Conservation (phyloP, 78 protist species). For the Dictyostelium brefeldianum region DNA sequence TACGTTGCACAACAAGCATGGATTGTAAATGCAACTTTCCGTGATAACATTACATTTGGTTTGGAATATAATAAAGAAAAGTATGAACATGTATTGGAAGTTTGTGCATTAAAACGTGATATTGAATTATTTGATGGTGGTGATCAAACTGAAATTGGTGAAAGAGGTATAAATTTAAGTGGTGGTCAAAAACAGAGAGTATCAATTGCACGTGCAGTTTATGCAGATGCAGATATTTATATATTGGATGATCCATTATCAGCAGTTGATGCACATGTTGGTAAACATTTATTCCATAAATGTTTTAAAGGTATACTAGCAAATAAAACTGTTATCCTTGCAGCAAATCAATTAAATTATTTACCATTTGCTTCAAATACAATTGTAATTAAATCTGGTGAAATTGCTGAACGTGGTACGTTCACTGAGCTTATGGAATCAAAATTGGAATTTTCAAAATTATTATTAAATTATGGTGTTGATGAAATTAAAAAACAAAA, state of each 20-base stretch:
- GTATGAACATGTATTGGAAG: conserved; percentile 72
- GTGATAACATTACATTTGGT: conserved; percentile 95
- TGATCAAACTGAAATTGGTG: conserved; percentile 96
- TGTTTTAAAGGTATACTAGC: conserved; percentile 54
- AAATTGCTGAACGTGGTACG: conserved; percentile 76
- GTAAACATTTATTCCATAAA: conserved; percentile 84
- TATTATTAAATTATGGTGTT: conserved; percentile 35
- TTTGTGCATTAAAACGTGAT: conserved; percentile 91
- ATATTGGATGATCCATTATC: conserved; percentile 95
- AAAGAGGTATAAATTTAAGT: conserved; percentile 92
- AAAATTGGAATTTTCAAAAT: conserved; percentile 17
- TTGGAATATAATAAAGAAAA: conserved; percentile 51
- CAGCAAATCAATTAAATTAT: conserved; percentile 86
- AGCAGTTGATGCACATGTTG: conserved; percentile 96
- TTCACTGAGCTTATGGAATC: conserved; percentile 6
- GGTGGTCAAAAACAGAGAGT: conserved; percentile 99
- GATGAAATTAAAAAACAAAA: neutral
- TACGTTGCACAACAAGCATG: conserved; percentile 96
- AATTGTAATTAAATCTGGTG: conserved; percentile 82
- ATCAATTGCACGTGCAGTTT: conserved; percentile 93
- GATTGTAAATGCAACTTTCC: conserved; percentile 91
- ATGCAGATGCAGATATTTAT: conserved; percentile 88
- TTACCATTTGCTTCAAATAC: conserved; percentile 34
- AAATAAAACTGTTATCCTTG: conserved; percentile 87
- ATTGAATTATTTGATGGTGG: conserved; percentile 86